Evolutionary conservation across 768 basidiomycete species (phyloP), one percentile per base, ranked within the genome.

Genomic region (Russula ochroleuca): DNA sequence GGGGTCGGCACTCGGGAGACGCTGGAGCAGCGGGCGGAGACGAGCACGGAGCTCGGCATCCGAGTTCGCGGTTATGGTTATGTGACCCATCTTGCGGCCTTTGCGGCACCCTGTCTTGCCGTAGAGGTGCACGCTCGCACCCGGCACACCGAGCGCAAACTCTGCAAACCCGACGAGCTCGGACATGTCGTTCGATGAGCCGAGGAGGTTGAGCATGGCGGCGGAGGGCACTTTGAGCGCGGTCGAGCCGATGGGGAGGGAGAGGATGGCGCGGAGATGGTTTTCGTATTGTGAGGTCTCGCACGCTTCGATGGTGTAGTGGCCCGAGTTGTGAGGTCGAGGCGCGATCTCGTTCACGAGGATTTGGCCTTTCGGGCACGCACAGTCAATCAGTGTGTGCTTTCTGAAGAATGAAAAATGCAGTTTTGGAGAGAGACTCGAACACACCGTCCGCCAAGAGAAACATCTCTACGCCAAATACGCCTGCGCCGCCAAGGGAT

Each of bases 401-500:
- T 9, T 10, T 21, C 45, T 47, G 2, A 2, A 21, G 21, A 13
- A 40, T 37, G 52, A 35, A 28, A 28, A 33, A 35, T 9, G 49
- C 8, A 35, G 40, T 25, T 41, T 25, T 5, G 28, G 28, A 28
- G 28, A 28, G 28, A 28, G 28, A 28, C 28, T 28, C 28, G 21
- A 49, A 72, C 82, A 51, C 69, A 93, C 96, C 94, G 71, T 95
- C 83, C 33, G 81, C 77, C 83, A 96, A 82, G 47, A 98, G 78
- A 77, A 99, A 99, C 94, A 98, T 93, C 74, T 99, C 97, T 1
- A 99, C 95, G 1, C 95, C 97, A 76, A 97, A 98, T 28, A 98
- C 84, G 13, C 97, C 97, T 10, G 94, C 95, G 3, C 95, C 96
- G 19, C 84, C 75, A 41, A 98, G 82, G 8, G 86, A 84, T 63